A percentile compares a stretch with the other conserved stretches of the same genome.
Evolutionary conservation across 768 basidiomycete genomes (phyloP).

Genomic region (Termitomyces sp.): DNA sequence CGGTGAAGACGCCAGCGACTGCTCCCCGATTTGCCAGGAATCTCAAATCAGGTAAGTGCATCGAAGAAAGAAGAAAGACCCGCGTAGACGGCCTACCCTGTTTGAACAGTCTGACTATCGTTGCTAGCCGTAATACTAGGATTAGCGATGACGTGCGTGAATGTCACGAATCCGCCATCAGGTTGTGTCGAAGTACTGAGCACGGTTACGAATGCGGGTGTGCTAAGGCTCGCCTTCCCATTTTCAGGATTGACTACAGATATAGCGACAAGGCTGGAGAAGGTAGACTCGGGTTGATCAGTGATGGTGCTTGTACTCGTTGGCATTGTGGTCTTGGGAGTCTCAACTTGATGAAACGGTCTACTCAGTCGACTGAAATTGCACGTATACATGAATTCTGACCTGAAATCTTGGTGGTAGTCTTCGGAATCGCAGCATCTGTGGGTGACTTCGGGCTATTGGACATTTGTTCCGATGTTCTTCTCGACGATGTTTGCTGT

Average conservation of each 20-base stretch:
- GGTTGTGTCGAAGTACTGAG: conserved; percentile 41
- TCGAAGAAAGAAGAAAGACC: not conserved
- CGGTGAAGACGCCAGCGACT: conserved; percentile 72
- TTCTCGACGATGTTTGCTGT: not conserved
- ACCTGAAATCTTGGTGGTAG: conserved; percentile 8
- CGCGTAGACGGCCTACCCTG: conserved; percentile 17
- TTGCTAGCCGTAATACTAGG: conserved; percentile 29
- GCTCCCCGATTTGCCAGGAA: conserved; percentile 68
- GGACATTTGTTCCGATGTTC: not conserved
- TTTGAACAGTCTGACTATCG: conserved; percentile 12
- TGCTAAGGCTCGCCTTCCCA: conserved; percentile 34
- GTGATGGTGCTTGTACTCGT: conserved; percentile 38
- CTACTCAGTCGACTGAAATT: not conserved
- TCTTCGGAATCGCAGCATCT: not conserved
- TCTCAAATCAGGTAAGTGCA: conserved; percentile 22
- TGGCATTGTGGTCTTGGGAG: not conserved
- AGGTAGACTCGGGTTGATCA: conserved; percentile 38
- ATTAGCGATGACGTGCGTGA: conserved; percentile 53
- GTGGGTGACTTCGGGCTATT: not conserved
- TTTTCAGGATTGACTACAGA: conserved; percentile 33
- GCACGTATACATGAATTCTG: not conserved
- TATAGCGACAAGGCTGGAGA: conserved; percentile 37
- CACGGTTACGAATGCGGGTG: conserved; percentile 44
- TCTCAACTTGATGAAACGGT: conserved; percentile 3
- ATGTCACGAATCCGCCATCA: conserved; percentile 40